A percentile compares a stretch with the other conserved stretches of the same genome.
These are phyloP conservation scores for Centella asiatica DNA, from an alignment of 129 eudicot genomes.

Conservation along the genomic window DNA sequence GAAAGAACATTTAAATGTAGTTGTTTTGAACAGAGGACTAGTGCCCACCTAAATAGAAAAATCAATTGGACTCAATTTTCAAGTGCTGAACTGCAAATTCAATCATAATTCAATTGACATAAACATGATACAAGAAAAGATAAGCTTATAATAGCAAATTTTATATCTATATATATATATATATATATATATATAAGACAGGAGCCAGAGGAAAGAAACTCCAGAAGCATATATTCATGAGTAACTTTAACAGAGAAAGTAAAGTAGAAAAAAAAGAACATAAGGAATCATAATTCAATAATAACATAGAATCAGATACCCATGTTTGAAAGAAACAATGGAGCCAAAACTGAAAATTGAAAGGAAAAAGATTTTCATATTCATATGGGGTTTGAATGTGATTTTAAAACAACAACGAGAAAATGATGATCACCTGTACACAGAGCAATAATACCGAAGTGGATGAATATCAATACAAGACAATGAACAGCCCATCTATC, in stretches of 20 bases:
- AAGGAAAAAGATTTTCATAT: no score
- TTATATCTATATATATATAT: no score
- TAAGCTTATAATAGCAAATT: neutral
- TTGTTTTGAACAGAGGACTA: no score
- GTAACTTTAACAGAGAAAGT: neutral
- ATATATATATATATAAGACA: no score
- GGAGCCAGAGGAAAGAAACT: neutral
- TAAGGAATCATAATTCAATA: neutral
- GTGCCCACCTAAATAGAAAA: no score
- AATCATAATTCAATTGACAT: no score
- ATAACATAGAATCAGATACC: neutral
- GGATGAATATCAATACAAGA: conserved; percentile 11
- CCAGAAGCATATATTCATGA: neutral
- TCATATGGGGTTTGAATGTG: no score
- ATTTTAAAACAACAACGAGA: neutral
- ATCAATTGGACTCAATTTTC: neutral
- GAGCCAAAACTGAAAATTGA: neutral
- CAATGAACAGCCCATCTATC: conserved; percentile 16
- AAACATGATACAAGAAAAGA: no score
- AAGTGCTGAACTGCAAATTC: neutral
- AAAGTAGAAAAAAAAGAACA: neutral
- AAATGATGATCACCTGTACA: conserved; percentile 29
- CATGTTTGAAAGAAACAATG: neutral
- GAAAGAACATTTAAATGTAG: no score
- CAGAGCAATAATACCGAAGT: conserved; percentile 15